phyloP scores from a whole-genome alignment of 1,284 basidiomycete species.

The Kwoniella shivajii region DNA sequence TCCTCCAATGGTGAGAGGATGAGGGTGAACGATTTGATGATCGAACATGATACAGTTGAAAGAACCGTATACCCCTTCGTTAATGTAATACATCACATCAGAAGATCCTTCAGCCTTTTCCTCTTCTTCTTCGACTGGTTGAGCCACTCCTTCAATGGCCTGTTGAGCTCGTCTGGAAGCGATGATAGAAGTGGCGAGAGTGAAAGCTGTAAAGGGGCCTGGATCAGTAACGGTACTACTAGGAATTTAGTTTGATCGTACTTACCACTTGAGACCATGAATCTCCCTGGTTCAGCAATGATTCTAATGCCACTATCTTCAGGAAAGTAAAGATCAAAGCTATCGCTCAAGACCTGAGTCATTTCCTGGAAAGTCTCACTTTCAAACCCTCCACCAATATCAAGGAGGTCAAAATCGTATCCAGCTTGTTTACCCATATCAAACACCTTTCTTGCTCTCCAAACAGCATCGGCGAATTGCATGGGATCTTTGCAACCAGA shows the following conservation, averaged over 20 bases:
- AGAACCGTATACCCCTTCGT: slow-evolving; percentile 95
- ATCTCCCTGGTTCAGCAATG: slow-evolving; percentile 95
- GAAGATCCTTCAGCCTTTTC: slow-evolving; percentile 52
- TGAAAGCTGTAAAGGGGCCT: slow-evolving; percentile 67
- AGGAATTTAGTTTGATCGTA: slow-evolving; percentile 6
- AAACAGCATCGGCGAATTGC: slow-evolving; percentile 87
- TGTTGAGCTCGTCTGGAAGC: slow-evolving; percentile 67
- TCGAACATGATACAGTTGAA: slow-evolving; percentile 98
- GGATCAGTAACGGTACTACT: too few relatives aligned
- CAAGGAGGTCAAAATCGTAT: slow-evolving; percentile 80
- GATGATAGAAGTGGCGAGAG: slow-evolving; percentile 90
- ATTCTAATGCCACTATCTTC: slow-evolving; percentile 70
- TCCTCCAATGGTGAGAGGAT: slow-evolving; percentile 64
- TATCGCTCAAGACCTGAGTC: slow-evolving; percentile 69
- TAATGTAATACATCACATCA: slow-evolving; percentile 78
- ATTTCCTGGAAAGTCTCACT: slow-evolving; percentile 83
- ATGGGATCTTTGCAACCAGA: slow-evolving; percentile 92
- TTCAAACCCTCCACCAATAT: slow-evolving; percentile 96
- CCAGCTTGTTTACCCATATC: slow-evolving; percentile 83
- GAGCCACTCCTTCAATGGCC: slow-evolving; percentile 17
- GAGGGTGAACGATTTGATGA: slow-evolving; percentile 82
- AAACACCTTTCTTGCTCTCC: slow-evolving; percentile 79
- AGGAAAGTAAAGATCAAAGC: slow-evolving; percentile 85
- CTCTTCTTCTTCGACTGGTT: slow-evolving; percentile 19
- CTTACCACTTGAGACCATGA: slow-evolving; percentile 74